Evolutionary conservation across 306 rosid species (phyloP).

Genomic region (Trifolium fragiferum): DNA sequence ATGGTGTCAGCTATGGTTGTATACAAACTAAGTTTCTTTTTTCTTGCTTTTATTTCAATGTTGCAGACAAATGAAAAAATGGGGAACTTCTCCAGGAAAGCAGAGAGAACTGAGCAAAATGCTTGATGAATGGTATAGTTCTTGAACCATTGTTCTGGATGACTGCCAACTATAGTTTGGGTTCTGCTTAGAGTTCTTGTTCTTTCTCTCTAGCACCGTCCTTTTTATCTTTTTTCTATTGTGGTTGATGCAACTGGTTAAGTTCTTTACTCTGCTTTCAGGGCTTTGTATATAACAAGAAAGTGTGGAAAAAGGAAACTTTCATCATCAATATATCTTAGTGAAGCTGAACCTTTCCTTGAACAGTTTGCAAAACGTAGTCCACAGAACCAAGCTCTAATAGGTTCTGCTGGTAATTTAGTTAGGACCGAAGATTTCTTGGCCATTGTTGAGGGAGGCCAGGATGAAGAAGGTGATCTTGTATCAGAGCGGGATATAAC

Average conservation of each 20-base stretch:
- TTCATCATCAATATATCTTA: conserved; percentile 78
- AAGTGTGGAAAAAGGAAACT: conserved; percentile 77
- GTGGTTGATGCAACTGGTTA: conserved; percentile 19
- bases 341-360: conserved; percentile 96
- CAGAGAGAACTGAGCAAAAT: conserved; percentile 88
- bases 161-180: conserved; percentile 22
- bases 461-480: conserved; percentile 92
- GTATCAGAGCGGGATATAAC: conserved; percentile 54
- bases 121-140: conserved; percentile 97
- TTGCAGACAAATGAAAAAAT: conserved; percentile 88
- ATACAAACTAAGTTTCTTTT: conserved; percentile 18
- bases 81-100: conserved; percentile 90
- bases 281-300: conserved; percentile 88
- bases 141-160: conserved; percentile 32
- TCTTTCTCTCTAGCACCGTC: conserved; percentile 1
- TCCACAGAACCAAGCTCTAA: conserved; percentile 72
- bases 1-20: conserved; percentile 13
- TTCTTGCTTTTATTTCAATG: conserved; percentile 15
- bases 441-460: conserved; percentile 78
- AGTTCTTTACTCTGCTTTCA: conserved; percentile 42
- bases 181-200: conserved; percentile 20
- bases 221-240: conserved; percentile 20
- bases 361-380: conserved; percentile 87
- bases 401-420: conserved; percentile 92
- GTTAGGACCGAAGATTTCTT: conserved; percentile 85